Percentiles rank a stretch among this genome's conserved stretches.
These are phyloP conservation scores for Eucalyptus virginea DNA, from an alignment of 345 rosid species.

Conservation along the genomic window DNA sequence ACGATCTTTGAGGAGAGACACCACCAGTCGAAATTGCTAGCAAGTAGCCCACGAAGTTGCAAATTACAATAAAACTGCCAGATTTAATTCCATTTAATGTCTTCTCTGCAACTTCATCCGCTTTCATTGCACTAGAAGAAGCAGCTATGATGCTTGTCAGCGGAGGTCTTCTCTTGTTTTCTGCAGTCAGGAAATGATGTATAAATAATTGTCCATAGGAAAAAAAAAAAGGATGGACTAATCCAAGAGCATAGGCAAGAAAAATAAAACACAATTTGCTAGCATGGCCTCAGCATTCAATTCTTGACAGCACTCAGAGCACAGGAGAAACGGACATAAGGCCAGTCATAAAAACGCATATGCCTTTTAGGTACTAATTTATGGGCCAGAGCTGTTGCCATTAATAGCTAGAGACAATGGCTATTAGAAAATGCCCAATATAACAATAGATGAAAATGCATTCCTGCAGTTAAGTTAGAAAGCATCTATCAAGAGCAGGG, in stretches of 20 bases:
- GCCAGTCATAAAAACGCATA: neutral
- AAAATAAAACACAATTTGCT: neutral
- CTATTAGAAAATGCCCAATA: neutral
- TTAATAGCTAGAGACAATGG: neutral
- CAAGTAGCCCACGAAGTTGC: constrained; percentile 65
- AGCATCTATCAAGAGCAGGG: neutral
- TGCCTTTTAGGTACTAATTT: neutral
- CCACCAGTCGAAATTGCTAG: constrained; percentile 60
- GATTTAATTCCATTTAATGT: constrained; percentile 59
- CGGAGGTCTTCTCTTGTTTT: constrained; percentile 48
- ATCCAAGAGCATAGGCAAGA: neutral
- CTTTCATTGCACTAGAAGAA: constrained; percentile 60
- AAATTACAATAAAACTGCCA: constrained; percentile 51
- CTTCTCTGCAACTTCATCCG: constrained; percentile 72
- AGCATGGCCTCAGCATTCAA: neutral
- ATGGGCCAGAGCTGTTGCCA: neutral
- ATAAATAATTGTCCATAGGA: neutral
- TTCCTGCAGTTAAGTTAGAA: neutral
- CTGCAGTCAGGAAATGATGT: constrained; percentile 17
- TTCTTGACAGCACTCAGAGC: neutral
- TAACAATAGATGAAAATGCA: neutral
- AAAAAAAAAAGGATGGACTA: neutral
- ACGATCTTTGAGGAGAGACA: constrained; percentile 72
- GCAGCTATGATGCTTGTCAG: constrained; percentile 51
- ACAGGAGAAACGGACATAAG: neutral